Evolutionary conservation across 1,139 yeast species (phyloP), one percentile per base, ranked within the genome.

Genomic region (Pichia kudriavzevii): DNA sequence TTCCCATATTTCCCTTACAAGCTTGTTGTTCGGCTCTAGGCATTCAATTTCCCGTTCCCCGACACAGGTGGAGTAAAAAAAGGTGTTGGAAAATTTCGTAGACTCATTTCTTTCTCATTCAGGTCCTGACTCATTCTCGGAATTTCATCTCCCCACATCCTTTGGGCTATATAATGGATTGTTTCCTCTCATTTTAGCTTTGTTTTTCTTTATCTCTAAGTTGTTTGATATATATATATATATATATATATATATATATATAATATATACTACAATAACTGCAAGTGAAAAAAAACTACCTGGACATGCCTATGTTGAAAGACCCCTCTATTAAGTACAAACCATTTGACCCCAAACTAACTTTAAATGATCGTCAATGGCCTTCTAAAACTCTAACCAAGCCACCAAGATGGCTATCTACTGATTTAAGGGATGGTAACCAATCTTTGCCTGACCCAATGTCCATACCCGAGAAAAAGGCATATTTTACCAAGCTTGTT

Each of bases 401-500:
- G 57, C 81, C 96, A 3, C 97, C 98, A 39, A 71, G 97, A 58
- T 91, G 97, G 97, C 72, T 91, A 37, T 82, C 95, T 7, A 91
- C 97, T 3, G 97, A 91, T 58, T 71, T 91, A 51, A 74, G 97
- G 60, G 98, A 91, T 58, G 98, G 98, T 39, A 91, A 91, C 65
- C 97, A 91, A 64, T 83, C 96, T 9, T 70, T 91, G 48, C 97
- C 97, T 8, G 97, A 91, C 61, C 97, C 97, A 35, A 91, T 91
- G 97, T 72, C 85, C 21, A 75, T 87, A 24, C 82, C 70, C 26
- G 95, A 91, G 59, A 91, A 91, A 64, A 84, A 84, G 59, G 81
- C 73, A 48, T 88, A 84, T 60, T 88, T 88, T 66, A 72, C 78
- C 47, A 84, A 87, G 59, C 68, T 91, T 40, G 66, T 88, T n/a